Evolutionary conservation across 352 stramenopile genomes (phyloP).

Genomic region (Globisporangium cylindrosporum): DNA sequence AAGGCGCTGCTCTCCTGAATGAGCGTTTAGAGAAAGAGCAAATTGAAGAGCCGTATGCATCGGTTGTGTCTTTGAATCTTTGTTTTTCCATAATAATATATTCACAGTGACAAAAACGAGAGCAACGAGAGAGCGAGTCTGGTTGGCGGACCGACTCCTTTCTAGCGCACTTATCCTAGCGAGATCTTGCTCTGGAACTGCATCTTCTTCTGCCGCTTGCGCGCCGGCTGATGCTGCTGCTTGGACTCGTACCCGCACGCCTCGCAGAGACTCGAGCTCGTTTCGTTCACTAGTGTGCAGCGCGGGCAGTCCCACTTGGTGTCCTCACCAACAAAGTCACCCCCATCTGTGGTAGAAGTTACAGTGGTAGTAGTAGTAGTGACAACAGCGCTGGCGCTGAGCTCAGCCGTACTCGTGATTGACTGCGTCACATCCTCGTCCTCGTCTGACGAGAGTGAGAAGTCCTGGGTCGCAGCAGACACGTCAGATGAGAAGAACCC

Average conservation of each 20-base stretch:
- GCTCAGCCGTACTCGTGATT: not conserved
- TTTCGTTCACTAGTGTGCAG: conserved; percentile 80
- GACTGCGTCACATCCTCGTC: conserved; percentile 12
- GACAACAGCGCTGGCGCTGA: conserved; percentile 5
- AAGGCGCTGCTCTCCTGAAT: conserved; percentile 85
- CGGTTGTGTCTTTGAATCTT: not conserved
- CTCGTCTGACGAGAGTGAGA: conserved; percentile 31
- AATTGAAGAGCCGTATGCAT: not conserved
- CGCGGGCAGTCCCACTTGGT: conserved; percentile 68
- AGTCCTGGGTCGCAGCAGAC: conserved; percentile 34
- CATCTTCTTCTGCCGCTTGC: conserved; percentile 71
- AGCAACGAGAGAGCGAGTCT: not conserved
- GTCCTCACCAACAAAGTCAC: conserved; percentile 14
- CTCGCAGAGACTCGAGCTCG: conserved; percentile 46
- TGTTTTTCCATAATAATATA: conserved; percentile 23
- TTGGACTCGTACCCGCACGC: conserved; percentile 58
- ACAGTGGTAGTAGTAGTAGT: not conserved
- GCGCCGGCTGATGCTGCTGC: conserved; percentile 23
- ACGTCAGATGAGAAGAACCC: conserved; percentile 44
- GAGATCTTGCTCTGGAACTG: conserved; percentile 82
- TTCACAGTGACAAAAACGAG: conserved; percentile 14
- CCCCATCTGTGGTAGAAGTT: not conserved
- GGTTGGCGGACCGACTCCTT: not conserved
- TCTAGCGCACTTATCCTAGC: conserved; percentile 15
- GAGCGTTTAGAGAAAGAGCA: not conserved